phyloP scores from a whole-genome alignment of 306 rosid species.

The Citrullus mucosospermus region DNA sequence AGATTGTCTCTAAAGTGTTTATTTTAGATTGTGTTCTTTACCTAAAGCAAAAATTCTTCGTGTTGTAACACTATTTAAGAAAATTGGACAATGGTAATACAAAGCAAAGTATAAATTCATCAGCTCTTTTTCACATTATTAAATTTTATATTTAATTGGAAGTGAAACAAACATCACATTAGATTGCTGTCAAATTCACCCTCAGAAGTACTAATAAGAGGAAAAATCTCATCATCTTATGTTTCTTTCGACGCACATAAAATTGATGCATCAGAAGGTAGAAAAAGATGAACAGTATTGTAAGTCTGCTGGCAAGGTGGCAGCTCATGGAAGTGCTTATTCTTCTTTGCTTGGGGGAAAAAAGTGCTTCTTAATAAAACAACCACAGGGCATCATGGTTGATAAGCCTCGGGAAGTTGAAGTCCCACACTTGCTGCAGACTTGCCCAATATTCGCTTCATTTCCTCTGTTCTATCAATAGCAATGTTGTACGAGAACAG shows the following conservation, averaged over 20 bases:
- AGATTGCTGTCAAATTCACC: not conserved
- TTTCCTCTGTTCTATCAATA: conserved; percentile 73
- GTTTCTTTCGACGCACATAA: not conserved
- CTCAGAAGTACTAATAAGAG: not conserved
- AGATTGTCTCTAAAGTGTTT: no score
- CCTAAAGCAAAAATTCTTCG: no score
- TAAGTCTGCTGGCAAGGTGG: not conserved
- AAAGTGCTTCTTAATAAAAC: not conserved
- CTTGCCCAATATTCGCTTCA: conserved; percentile 64
- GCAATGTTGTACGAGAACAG: conserved; percentile 88
- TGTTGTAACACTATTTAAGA: no score
- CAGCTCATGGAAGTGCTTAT: not conserved
- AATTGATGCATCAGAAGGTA: not conserved
- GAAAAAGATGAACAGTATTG: not conserved
- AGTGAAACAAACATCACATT: not conserved
- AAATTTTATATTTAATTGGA: not conserved
- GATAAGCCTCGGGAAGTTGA: conserved; percentile 69
- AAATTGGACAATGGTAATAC: no score
- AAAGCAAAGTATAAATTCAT: not conserved
- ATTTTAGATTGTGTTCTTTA: no score
- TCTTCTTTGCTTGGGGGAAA: not conserved
- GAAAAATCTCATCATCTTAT: not conserved
- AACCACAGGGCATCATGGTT: conserved; percentile 23
- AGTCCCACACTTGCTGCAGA: conserved; percentile 96
- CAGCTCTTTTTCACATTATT: not conserved